Evolutionary conservation across 2,329 filamentous ascomycete species (phyloP), one percentile per base, ranked within the genome.

Genomic region (Fusarium armeniacum): DNA sequence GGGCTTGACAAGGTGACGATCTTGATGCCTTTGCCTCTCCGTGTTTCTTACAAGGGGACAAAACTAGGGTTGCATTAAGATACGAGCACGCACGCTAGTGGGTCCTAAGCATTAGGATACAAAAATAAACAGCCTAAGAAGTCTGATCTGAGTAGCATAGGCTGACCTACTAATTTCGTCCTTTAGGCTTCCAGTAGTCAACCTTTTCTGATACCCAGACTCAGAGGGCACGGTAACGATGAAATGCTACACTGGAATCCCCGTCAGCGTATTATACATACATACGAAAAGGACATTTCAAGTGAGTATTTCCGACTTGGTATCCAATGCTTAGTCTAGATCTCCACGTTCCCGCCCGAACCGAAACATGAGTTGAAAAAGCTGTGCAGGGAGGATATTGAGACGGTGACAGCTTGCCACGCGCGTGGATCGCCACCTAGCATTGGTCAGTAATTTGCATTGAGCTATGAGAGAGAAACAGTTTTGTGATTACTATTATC

Each of bases 321-420:
- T 46, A 35, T 55, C 49, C 49, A 41, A 52, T 30, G 35, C 24
- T 22, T 30, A 16, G 49, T 35, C n/a, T 44, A n/a, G 33, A 55
- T 28, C 22, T 63, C 20, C 38, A 35, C 18, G 26, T 36, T 40
- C 32, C 22, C 36, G 49, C 36, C 26, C 38, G 24, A 40, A 40
- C 22, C 44, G 24, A 62, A 46, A 50, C 30, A 38, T 58, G 20
- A 30, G 33, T 22, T 45, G 51, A 52, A 52, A n/a, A 43, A 55
- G 44, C n/a, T 45, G 22, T 20, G 28, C 20, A 30, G 46, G 54
- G 35, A 40, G 50, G 7, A 52, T 65, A 36, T 18, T 51, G 62
- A 70, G 62, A 70, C 62, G 28, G 35, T 40, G 58, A 70, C 62
- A 38, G 40, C 50, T 46, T 56, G 67, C 58, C 55, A 62, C 54